Conservation (phyloP, 768 basidiomycete species). For the Panaeolus cyanescens region DNA sequence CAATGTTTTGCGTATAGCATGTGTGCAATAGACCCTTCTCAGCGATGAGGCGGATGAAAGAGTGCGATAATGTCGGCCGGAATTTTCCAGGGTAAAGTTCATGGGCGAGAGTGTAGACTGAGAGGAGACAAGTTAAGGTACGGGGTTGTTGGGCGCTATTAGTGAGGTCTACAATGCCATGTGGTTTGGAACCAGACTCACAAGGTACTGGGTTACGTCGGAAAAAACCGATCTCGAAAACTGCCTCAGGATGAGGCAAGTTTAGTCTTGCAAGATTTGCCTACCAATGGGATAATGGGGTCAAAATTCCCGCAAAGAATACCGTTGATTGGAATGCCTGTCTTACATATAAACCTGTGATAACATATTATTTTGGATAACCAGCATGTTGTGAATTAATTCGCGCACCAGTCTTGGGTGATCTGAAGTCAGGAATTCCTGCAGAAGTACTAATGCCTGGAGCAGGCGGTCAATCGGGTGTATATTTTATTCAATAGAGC, state of each 20-base stretch:
- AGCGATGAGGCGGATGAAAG: conserved; percentile 84
- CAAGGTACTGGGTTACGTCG: conserved; percentile 77
- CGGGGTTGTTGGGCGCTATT: neutral
- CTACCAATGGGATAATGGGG: conserved; percentile 35
- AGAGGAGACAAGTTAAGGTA: neutral
- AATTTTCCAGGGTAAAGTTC: conserved; percentile 92
- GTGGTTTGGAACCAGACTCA: conserved; percentile 31
- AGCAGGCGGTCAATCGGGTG: neutral
- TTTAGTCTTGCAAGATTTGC: conserved; percentile 76
- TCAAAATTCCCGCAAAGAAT: too few relatives aligned
- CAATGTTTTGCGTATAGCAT: conserved; percentile 92
- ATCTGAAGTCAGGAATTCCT: conserved; percentile 89
- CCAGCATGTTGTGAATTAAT: neutral
- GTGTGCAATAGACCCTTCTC: conserved; percentile 67
- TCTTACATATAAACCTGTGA: conserved; percentile 59
- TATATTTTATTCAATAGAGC: neutral
- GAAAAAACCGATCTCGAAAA: conserved; percentile 92
- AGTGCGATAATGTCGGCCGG: conserved; percentile 87
- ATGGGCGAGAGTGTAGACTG: conserved; percentile 89
- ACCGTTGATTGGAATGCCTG: neutral
- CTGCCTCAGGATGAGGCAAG: conserved; percentile 92
- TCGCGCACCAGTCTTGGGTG: conserved; percentile 74
- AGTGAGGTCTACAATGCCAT: neutral
- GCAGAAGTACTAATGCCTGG: conserved; percentile 77
- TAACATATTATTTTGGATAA: neutral